A percentile compares a stretch with the other conserved stretches of the same genome.
phyloP scores from a whole-genome alignment of 805 yeast genomes.

The Vanderwaltozyma verrucispora region DNA sequence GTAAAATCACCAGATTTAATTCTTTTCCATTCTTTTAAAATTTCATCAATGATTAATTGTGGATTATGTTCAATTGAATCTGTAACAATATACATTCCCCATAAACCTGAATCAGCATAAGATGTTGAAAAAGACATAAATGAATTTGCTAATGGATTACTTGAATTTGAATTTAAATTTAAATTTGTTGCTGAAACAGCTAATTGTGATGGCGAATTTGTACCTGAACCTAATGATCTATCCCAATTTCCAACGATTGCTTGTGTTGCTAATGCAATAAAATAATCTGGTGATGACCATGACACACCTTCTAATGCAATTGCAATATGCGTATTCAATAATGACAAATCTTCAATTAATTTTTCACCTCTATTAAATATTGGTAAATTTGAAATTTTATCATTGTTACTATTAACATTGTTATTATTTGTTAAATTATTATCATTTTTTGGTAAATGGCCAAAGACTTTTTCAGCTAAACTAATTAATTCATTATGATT shows the following conservation, averaged over 20 bases:
- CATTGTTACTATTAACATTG: background rate
- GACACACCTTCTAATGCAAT: constrained; percentile 96
- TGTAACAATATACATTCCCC: constrained; percentile 91
- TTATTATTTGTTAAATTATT: background rate
- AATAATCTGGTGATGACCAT: constrained; percentile 94
- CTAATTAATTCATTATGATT: constrained; percentile 75
- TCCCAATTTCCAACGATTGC: constrained; percentile 98
- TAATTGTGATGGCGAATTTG: constrained; percentile 76
- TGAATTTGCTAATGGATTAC: constrained; percentile 68
- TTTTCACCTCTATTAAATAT: constrained; percentile 79
- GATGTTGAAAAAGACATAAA: constrained; percentile 96
- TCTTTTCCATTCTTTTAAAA: constrained; percentile 82
- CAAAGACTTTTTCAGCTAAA: constrained; percentile 68
- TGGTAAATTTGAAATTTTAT: constrained; percentile 42
- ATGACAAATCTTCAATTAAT: constrained; percentile 66
- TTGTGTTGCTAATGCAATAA: constrained; percentile 90
- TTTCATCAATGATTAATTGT: constrained; percentile 59
- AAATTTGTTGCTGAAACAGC: constrained; percentile 48
- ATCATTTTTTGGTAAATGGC: constrained; percentile 44
- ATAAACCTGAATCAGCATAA: constrained; percentile 92
- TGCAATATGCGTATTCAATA: constrained; percentile 88
- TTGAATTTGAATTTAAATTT: constrained; percentile 22
- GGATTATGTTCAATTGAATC: constrained; percentile 59
- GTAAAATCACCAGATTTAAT: constrained; percentile 67
- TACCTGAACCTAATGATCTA: constrained; percentile 76